Evolutionary conservation across 495 filamentous ascomycete genomes (phyloP).

Genomic region (Aspergillus wentii): DNA sequence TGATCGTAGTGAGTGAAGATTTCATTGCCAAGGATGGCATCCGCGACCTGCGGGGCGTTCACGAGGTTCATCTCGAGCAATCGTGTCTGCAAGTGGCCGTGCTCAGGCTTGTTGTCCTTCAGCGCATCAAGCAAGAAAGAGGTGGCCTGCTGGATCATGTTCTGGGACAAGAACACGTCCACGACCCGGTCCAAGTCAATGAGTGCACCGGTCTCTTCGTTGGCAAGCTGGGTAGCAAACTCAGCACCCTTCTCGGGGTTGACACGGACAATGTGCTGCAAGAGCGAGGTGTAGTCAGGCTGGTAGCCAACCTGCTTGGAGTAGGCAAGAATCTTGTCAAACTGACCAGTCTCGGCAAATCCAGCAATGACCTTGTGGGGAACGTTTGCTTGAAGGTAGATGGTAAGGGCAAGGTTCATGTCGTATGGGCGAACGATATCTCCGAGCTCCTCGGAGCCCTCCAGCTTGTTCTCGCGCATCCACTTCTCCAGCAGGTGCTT

Average conservation of each 20-base stretch:
- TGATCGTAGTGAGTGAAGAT: constrained; percentile 98
- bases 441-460: constrained; percentile 91
- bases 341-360: constrained; percentile 91
- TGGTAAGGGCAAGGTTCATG: constrained; percentile 71
- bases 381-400: constrained; percentile 84
- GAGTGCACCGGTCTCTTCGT: constrained; percentile 75
- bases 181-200: constrained; percentile 94
- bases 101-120: constrained; percentile 90
- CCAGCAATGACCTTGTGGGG: constrained; percentile 91
- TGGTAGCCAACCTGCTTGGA: constrained; percentile 75
- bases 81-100: constrained; percentile 87
- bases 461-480: constrained; percentile 91
- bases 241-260: constrained; percentile 94
- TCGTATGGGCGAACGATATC: constrained; percentile 91
- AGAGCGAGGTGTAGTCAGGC: constrained; percentile 84
- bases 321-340: constrained; percentile 92
- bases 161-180: constrained; percentile 95
- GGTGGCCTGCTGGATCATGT: constrained; percentile 95
- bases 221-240: constrained; percentile 84
- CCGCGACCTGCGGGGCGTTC: constrained; percentile 94
- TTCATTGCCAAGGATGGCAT: constrained; percentile 94
- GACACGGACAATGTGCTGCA: constrained; percentile 86
- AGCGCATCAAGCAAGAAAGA: constrained; percentile 94
- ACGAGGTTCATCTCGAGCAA: constrained; percentile 97
- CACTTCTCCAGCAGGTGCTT: constrained; percentile 98